A percentile compares a stretch with the other conserved stretches of the same genome.
These are phyloP conservation scores for Laetiporus sulphureus DNA, from an alignment of 1,284 basidiomycete genomes.

Conservation along the genomic window DNA sequence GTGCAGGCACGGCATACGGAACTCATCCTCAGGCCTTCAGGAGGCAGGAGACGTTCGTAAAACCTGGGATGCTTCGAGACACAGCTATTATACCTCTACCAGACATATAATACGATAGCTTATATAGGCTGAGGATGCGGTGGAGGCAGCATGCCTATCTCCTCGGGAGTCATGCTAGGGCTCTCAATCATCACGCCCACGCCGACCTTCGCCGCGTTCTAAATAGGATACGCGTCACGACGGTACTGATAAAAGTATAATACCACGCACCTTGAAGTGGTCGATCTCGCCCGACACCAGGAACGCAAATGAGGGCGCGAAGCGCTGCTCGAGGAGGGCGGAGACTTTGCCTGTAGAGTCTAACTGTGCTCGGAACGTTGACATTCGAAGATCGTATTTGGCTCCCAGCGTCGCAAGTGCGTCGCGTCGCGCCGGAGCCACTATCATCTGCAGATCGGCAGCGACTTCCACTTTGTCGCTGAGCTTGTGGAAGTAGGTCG, in stretches of 20 bases:
- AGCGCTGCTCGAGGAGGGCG: conserved; percentile 91
- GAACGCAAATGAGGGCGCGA: conserved; percentile 94
- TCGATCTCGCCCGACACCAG: conserved; percentile 96
- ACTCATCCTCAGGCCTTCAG: no score
- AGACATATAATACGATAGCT: neutral
- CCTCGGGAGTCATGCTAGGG: conserved; percentile 67
- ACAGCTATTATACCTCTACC: conserved; percentile 3
- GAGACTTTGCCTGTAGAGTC: conserved; percentile 94
- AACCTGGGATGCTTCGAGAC: conserved; percentile 5
- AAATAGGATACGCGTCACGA: conserved; percentile 6
- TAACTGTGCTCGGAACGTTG: conserved; percentile 89
- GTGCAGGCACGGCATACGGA: no score
- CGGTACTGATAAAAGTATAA: neutral
- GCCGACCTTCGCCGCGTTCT: conserved; percentile 92
- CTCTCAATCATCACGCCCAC: conserved; percentile 96
- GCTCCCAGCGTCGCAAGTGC: conserved; percentile 91
- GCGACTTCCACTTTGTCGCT: conserved; percentile 98
- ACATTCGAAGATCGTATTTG: conserved; percentile 94
- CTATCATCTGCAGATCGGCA: conserved; percentile 85
- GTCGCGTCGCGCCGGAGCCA: conserved; percentile 76
- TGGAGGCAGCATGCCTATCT: conserved; percentile 55
- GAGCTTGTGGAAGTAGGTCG: conserved; percentile 96
- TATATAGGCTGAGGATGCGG: conserved; percentile 14
- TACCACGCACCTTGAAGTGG: conserved; percentile 82
- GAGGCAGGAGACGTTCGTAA: no score